Base-by-base conservation (phyloP, 345 rosid species). In the Dovyalis caffra region DNA sequence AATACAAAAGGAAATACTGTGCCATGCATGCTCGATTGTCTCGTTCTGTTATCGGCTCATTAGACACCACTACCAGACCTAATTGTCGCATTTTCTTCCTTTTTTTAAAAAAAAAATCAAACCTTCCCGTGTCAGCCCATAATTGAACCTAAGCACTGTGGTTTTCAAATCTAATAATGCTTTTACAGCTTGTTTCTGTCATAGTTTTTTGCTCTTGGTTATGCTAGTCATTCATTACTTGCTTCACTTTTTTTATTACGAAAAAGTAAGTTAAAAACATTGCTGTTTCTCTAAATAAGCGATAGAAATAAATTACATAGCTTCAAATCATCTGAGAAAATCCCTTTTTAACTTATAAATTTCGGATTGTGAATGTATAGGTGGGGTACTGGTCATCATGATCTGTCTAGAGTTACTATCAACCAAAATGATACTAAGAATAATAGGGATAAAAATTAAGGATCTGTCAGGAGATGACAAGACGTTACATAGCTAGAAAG, bases 21-120 rank as follows among this genome's bases (percentile, higher is more conserved):
- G 68, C 35, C 14, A n/a, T 56, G 26, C 70, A 51, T 37, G 65
- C 21, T 23, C 43, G 40, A 21, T 63, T 56, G 77, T 72, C 70
- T 75, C 75, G 72, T 10, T 16, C 20, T 31, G 73, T 34, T 58
- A 76, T 78, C 78, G 78, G 85, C 73, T 64, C 56, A 9, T 35
- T 8, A 29, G 57, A 77, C 25, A 76, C 21, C 72, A 58, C 69
- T 34, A 47, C 69, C 12, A 12, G 4, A 26, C n/a, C 70, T 18
- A 6, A 20, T 68, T 63, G 29, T 11, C 58, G 45, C 60, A 6
- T 51, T 33, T 32, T 11, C 10, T 0, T 33, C 16, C 1, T n/a
- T 56, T 56, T 10, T 3, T 56, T n/a, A 8, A 2, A 26, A 51
- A 8, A 2, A 26, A 51, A 51, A 51, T 51, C 58, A 51, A 6